Evolutionary conservation across 352 stramenopile genomes (phyloP), one percentile per base, ranked within the genome.

Genomic region (Phytopythium oedochilum): DNA sequence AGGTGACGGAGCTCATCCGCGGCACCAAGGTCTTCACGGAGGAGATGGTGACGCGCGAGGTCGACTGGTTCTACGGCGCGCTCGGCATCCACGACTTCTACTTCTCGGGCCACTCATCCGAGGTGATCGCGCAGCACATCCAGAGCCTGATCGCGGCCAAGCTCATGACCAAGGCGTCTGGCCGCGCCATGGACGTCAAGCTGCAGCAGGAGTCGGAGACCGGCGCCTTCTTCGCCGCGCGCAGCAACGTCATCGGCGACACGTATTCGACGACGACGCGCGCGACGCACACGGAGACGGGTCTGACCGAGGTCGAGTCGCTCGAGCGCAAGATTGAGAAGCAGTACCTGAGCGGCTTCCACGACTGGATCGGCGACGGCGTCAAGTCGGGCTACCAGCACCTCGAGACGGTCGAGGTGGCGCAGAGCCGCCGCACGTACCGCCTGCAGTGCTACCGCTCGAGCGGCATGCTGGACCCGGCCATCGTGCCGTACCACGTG

Each of bases 361-460:
- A 64, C 52, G 80, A 86, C 22, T 65, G 71, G 57, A 90, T 93
- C 43, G 83, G 83, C 31, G 83, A 93, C 50, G 83, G 83, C 54
- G 83, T 93, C 59, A 86, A 75, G 69, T 70, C 75, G 8, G 83
- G 83, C 18, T 93, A 90, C 68, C 79, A 92, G 61, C 75, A 88
- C 52, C 59, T 92, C 3, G 80, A 89, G 38, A 62, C 78, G 48
- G 44, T 69, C 5, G 81, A 91, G 58, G 38, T 55, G 14, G 60
- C 63, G 36, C 88, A 91, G 67, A 57, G 60, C 47, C 77, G 60
- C 47, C 77, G 71, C 62, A 84, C 77, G 5, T 90, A 90, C 73
- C 78, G 83, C 48, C 78, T 93, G 59, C 83, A 93, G 60, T 93
- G 83, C 79, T 93, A 93, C 73, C 83, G 83, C 53, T 89, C 78